These are phyloP conservation scores for Stachybotrys chlorohalonatus DNA, from an alignment of 2,329 filamentous ascomycete genomes.

Conservation along the genomic window DNA sequence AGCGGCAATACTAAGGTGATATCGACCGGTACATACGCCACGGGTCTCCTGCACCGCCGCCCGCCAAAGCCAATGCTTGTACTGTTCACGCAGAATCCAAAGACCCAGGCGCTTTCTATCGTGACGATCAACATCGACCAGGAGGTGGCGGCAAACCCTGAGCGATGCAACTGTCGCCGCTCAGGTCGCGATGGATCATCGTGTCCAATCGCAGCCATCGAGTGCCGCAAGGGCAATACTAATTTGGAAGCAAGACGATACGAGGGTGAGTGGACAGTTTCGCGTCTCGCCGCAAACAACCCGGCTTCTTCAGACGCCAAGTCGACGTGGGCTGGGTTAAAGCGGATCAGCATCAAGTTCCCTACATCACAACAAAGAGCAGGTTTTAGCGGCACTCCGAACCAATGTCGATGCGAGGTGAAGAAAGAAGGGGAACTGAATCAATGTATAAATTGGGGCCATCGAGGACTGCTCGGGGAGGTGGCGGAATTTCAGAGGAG, in stretches of 20 bases:
- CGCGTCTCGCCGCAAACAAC: slow-evolving; percentile 17
- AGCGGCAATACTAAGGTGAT: slow-evolving; percentile 13
- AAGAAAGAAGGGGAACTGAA: neutral
- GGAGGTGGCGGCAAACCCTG: slow-evolving; percentile 21
- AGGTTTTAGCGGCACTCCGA: neutral
- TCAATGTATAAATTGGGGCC: neutral
- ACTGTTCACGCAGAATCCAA: slow-evolving; percentile 17
- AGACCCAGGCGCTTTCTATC: slow-evolving; percentile 13
- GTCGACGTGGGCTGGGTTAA: slow-evolving; percentile 14
- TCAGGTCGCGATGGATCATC: slow-evolving; percentile 13
- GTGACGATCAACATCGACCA: slow-evolving; percentile 22
- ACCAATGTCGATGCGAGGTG: neutral
- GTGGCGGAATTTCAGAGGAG: neutral
- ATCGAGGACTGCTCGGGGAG: neutral
- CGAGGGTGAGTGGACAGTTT: slow-evolving; percentile 21
- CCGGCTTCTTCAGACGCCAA: slow-evolving; percentile 10
- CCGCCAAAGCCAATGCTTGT: slow-evolving; percentile 24
- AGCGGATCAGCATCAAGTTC: slow-evolving; percentile 21
- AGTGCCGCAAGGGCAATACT: slow-evolving; percentile 15
- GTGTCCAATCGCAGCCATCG: slow-evolving; percentile 15
- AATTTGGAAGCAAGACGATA: slow-evolving; percentile 17
- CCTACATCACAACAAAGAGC: slow-evolving; percentile 1
- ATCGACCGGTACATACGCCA: slow-evolving; percentile 14
- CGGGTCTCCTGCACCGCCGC: slow-evolving; percentile 18
- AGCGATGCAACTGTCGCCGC: slow-evolving; percentile 23